Evolutionary conservation across 2,329 filamentous ascomycete species (phyloP), one percentile per base, ranked within the genome.

Genomic region (Fusarium buharicum): DNA sequence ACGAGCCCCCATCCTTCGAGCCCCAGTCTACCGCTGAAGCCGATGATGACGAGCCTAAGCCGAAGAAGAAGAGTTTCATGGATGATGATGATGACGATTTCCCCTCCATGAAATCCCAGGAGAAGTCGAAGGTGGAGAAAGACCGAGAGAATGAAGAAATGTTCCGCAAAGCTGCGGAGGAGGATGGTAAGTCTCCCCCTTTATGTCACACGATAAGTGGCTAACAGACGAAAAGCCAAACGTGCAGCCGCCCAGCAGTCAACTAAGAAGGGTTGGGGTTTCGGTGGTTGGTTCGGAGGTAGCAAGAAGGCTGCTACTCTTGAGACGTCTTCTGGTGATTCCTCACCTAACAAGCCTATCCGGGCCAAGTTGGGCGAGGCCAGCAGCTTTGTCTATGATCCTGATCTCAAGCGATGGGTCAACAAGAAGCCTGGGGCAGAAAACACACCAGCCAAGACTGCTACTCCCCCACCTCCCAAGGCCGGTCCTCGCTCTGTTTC

Each of bases 381-480:
- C 72, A 97, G 87, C 75, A 92, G 88, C 40, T 97, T 99, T 76
- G 90, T 94, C 67, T 99, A 95, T 71, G 95, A 99, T 72, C 90
- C 93, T 3, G 91, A 97, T n/a, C 84, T 97, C 48, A 96, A 96
- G 81, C 93, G 95, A 74, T 99, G 96, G 96, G 84, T 99, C 74
- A 98, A 99, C 81, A 97, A 97, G 81, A 97, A 97, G 74, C 86
- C 87, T 11, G 89, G 89, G 12, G 84, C 86, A 8, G 88, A 90
- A 50, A 85, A 84, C 38, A 78, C 79, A 9, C 79, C 83, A 22
- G 79, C 84, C 4, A 84, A 86, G 62, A 80, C 84, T 41, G 87
- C 88, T 1, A 88, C 93, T 0, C 91, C 94, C 1, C 93, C 95
- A 1, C 93, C 93, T 5, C 93, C 93, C 1, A 87, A 84, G 67